Percentiles rank a stretch among this genome's conserved stretches.
These are phyloP conservation scores for Neofusicoccum cordaticola DNA, from an alignment of 2,329 filamentous ascomycete species.

Conservation along the genomic window DNA sequence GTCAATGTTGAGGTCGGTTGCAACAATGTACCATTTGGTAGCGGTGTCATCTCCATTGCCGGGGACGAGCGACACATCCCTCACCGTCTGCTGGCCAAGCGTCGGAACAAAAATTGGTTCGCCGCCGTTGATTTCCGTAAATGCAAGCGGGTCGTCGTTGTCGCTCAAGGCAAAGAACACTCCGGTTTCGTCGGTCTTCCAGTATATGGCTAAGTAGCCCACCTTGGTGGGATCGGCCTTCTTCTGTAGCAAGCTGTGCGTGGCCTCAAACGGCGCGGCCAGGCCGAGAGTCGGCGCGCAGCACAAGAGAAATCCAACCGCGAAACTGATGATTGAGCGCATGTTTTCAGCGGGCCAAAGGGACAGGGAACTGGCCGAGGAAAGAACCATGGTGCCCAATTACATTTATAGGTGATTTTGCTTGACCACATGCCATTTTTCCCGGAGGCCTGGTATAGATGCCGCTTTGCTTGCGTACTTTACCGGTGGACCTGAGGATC, in stretches of 20 bases:
- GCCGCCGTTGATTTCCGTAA: conserved; percentile 19
- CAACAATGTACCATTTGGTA: conserved; percentile 18
- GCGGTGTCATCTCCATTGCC: conserved; percentile 13
- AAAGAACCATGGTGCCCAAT: too few relatives aligned
- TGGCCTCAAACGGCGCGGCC: too few relatives aligned
- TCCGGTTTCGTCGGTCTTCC: not conserved
- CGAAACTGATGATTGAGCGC: too few relatives aligned
- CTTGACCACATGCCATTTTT: too few relatives aligned
- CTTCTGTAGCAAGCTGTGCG: not conserved
- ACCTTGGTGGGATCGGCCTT: not conserved
- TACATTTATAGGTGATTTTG: too few relatives aligned
- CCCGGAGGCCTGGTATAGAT: too few relatives aligned
- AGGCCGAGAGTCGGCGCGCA: too few relatives aligned
- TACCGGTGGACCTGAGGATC: too few relatives aligned
- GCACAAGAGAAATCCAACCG: too few relatives aligned
- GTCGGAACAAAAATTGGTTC: conserved; percentile 19
- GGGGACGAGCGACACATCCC: conserved; percentile 18
- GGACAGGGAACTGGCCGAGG: too few relatives aligned
- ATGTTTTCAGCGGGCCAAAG: too few relatives aligned
- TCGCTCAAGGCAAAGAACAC: not conserved
- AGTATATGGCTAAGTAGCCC: not conserved
- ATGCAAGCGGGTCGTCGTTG: not conserved
- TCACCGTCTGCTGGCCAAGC: conserved; percentile 20
- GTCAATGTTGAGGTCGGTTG: not conserved
- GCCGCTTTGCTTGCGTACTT: too few relatives aligned